Percentiles rank a stretch among this genome's conserved stretches.
Evolutionary conservation across 257 asterid genomes (phyloP).

Genomic region (Cynanchum wilfordii): DNA sequence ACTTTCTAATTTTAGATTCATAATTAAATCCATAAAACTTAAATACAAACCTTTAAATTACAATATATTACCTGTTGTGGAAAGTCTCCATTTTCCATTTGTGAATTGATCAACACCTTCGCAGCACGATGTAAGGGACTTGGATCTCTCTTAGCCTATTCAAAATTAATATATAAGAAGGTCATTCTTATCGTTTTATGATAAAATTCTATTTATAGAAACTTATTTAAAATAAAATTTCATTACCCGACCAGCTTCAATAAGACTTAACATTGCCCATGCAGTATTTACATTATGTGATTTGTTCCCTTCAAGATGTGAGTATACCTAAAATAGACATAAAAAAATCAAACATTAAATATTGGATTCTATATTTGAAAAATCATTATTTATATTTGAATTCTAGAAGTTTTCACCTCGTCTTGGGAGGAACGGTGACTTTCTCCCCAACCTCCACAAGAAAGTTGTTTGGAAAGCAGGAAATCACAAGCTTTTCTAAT

Average conservation of each 20-base stretch:
- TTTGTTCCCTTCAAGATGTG: slow-evolving; percentile 6
- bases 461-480: slow-evolving; percentile 57
- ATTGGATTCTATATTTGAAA: no score
- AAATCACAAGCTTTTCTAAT: slow-evolving; percentile 60
- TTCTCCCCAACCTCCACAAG: slow-evolving; percentile 79
- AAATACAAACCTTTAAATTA: background rate
- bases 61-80: slow-evolving; percentile 58
- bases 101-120: slow-evolving; percentile 51
- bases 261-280: no score
- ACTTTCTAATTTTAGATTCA: no score
- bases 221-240: background rate
- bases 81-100: slow-evolving; percentile 66
- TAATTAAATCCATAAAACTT: background rate
- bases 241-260: slow-evolving; percentile 20
- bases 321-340: slow-evolving; percentile 6
- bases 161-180: background rate
- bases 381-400: no score
- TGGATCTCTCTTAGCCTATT: slow-evolving; percentile 48
- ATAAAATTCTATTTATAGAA: no score
- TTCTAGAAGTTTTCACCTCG: slow-evolving; percentile 25
- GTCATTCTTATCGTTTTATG: no score
- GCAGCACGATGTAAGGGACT: slow-evolving; percentile 61
- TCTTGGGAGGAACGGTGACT: slow-evolving; percentile 60
- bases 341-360: no score
- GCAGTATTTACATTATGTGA: no score